phyloP scores from a whole-genome alignment of 352 stramenopile genomes.

The Globisporangium canariense region DNA sequence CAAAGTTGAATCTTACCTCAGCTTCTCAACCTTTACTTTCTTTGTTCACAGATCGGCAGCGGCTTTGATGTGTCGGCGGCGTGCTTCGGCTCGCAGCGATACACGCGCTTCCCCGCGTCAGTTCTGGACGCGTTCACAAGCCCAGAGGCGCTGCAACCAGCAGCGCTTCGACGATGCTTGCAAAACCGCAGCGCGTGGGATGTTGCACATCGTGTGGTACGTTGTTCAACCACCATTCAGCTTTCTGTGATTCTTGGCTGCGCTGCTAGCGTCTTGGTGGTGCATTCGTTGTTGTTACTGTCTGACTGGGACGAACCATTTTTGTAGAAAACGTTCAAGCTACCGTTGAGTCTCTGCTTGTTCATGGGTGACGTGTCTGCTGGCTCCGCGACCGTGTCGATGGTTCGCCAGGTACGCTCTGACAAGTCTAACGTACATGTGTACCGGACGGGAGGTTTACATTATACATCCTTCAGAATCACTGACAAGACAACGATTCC shows the following conservation, averaged over 20 bases:
- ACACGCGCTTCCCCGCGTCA: constrained; percentile 83
- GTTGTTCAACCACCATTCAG: neutral
- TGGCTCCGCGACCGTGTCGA: constrained; percentile 87
- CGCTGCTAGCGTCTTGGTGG: too few species aligned
- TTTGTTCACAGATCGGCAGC: constrained; percentile 83
- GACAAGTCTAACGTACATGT: neutral
- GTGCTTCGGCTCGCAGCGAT: constrained; percentile 93
- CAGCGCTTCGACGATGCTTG: constrained; percentile 55
- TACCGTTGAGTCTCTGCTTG: constrained; percentile 80
- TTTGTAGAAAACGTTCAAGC: constrained; percentile 44
- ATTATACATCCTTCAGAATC: neutral
- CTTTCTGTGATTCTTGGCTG: too few species aligned
- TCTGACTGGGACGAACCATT: neutral
- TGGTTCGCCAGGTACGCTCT: constrained; percentile 70
- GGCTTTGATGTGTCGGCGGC: constrained; percentile 96
- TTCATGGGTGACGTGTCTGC: constrained; percentile 96
- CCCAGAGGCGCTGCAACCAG: constrained; percentile 43
- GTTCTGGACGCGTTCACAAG: constrained; percentile 52
- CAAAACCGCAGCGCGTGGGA: constrained; percentile 39
- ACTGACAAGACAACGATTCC: neutral
- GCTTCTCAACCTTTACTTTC: neutral
- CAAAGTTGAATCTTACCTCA: neutral
- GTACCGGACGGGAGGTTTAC: neutral
- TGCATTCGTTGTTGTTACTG: neutral
- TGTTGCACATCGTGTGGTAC: constrained; percentile 45